Percentiles rank a stretch among this genome's conserved stretches.
Evolutionary conservation across 2,329 filamentous ascomycete species (phyloP).

Genomic region (Cercospora zeae-maydis): DNA sequence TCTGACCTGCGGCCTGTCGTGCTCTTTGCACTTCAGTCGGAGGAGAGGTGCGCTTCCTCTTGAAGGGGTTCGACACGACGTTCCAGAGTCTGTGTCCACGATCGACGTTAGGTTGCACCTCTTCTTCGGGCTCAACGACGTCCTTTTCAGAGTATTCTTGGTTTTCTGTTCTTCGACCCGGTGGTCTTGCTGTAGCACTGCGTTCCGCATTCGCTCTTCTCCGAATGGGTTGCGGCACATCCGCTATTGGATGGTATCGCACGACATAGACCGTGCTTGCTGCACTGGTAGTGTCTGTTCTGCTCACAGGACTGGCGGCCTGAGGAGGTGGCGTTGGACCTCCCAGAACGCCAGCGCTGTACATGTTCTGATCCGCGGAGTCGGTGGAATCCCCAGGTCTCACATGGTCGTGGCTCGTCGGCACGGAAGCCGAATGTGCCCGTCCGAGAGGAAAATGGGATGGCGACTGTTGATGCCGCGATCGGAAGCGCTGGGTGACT

Average conservation of each 20-base stretch:
- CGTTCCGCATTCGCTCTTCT: conserved; percentile 25
- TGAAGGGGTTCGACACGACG: conserved; percentile 55
- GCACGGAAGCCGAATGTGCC: conserved; percentile 30
- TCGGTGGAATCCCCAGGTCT: not conserved
- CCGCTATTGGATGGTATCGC: conserved; percentile 55
- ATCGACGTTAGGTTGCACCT: conserved; percentile 30
- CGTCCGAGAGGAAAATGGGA: conserved; percentile 35
- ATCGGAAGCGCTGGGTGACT: conserved; percentile 29
- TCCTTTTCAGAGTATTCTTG: conserved; percentile 25
- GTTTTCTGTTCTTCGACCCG: conserved; percentile 4
- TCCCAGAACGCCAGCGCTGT: conserved; percentile 9
- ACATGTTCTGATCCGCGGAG: conserved; percentile 2
- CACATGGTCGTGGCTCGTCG: conserved; percentile 15
- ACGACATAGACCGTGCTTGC: conserved; percentile 63
- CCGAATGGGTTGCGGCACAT: conserved; percentile 41
- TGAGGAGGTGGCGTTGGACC: conserved; percentile 44
- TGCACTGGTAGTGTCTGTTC: conserved; percentile 59
- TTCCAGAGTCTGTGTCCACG: conserved; percentile 45
- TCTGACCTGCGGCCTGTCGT: conserved; percentile 24
- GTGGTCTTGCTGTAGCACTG: conserved; percentile 14
- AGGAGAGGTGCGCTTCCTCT: conserved; percentile 54
- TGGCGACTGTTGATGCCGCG: conserved; percentile 24
- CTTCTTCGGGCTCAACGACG: conserved; percentile 28
- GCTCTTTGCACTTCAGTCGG: conserved; percentile 59
- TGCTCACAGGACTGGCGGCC: conserved; percentile 55